phyloP scores from a whole-genome alignment of 305 asterid species.

The Fraxinus xanthoxyloides region DNA sequence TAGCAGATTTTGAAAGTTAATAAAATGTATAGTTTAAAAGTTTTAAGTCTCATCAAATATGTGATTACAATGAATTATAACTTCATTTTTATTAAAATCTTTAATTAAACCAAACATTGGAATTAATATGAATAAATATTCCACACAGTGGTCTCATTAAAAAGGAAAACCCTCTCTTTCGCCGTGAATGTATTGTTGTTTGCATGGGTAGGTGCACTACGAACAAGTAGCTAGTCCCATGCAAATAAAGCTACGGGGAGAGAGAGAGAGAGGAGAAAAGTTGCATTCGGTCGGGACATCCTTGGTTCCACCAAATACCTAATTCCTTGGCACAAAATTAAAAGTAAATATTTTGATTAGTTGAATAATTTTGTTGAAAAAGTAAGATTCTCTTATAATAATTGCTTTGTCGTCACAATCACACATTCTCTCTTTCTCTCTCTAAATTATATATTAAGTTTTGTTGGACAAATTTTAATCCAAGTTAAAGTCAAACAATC shows the following conservation, averaged over 20 bases:
- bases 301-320: conserved; percentile 31
- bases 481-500: too few species aligned
- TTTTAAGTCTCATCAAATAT: too few species aligned
- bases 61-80: neutral
- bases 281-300: conserved; percentile 43
- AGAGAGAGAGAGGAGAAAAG: conserved; percentile 26
- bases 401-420: conserved; percentile 14
- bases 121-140: neutral
- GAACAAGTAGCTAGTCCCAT: conserved; percentile 39
- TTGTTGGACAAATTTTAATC: too few species aligned
- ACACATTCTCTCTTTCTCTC: conserved; percentile 21
- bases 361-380: neutral
- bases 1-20: too few species aligned
- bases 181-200: neutral
- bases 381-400: conserved; percentile 20
- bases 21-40: neutral
- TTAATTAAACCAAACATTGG: neutral
- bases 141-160: neutral
- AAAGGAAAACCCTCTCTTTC: neutral
- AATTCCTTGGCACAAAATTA: conserved; percentile 19
- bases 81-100: too few species aligned
- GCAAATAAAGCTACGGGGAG: conserved; percentile 26
- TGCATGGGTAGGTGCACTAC: conserved; percentile 27
- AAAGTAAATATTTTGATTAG: neutral
- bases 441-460: conserved; percentile 4